Conservation (phyloP, 2,329 filamentous ascomycete species). For the Cordyceps farinosa region DNA sequence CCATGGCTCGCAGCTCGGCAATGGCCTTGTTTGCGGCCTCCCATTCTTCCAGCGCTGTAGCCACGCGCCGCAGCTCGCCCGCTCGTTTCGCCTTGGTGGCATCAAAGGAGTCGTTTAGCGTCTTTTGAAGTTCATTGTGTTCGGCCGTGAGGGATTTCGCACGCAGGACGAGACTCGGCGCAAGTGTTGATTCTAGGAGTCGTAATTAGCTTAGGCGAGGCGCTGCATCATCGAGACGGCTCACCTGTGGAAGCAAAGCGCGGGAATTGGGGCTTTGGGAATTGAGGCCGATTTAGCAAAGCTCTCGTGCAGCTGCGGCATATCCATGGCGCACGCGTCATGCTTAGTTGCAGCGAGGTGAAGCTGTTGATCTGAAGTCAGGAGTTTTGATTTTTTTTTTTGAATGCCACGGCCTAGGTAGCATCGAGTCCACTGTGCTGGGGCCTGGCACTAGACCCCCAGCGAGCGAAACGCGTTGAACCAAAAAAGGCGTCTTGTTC, state of each 20-base stretch:
- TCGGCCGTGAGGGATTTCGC: conserved; percentile 57
- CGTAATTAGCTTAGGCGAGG: not conserved
- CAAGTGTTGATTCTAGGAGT: conserved; percentile 35
- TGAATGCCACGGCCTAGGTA: no score
- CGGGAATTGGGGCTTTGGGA: conserved; percentile 25
- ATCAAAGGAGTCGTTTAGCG: conserved; percentile 54
- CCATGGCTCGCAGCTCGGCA: conserved; percentile 50
- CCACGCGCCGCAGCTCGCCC: conserved; percentile 58
- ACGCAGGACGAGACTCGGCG: conserved; percentile 55
- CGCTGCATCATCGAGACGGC: not conserved
- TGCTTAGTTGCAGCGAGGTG: conserved; percentile 21
- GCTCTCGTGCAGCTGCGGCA: conserved; percentile 35
- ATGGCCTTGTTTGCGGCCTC: conserved; percentile 52
- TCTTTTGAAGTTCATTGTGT: conserved; percentile 50
- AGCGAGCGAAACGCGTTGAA: no score
- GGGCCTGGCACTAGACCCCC: no score
- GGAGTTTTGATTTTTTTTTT: not conserved
- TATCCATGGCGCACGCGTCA: conserved; percentile 35
- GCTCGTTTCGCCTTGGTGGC: conserved; percentile 54
- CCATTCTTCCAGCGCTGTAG: conserved; percentile 56
- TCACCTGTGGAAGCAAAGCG: conserved; percentile 34
- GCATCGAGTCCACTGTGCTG: not conserved
- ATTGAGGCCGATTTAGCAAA: conserved; percentile 23
- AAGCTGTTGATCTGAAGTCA: conserved; percentile 23
- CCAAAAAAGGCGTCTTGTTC: no score